Conservation (phyloP, 2,329 filamentous ascomycete genomes). For the Colletotrichum shisoi region DNA sequence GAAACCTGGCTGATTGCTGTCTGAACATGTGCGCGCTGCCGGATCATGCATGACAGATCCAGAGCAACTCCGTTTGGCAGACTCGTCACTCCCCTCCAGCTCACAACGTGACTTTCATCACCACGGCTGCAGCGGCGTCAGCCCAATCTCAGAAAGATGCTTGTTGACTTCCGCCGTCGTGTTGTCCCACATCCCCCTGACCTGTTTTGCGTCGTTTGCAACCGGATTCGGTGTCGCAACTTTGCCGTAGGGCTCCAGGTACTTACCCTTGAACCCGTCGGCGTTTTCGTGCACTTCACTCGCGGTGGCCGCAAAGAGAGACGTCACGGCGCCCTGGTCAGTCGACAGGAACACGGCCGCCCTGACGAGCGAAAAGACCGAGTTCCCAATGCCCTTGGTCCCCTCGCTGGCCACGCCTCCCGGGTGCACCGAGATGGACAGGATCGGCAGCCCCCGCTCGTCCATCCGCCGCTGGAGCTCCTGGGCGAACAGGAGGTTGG, state of each 20-base stretch:
- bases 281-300: slow-evolving; percentile 29
- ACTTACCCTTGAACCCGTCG: slow-evolving; percentile 39
- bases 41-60: not conserved
- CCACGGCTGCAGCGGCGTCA: slow-evolving; percentile 11
- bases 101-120: not conserved
- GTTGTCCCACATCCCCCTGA: slow-evolving; percentile 39
- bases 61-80: not conserved
- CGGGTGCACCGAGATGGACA: slow-evolving; percentile 40
- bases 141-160: slow-evolving; percentile 19
- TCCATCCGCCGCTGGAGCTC: slow-evolving; percentile 42
- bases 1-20: no score
- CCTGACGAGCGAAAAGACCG: slow-evolving; percentile 28
- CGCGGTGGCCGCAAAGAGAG: slow-evolving; percentile 41
- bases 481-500: slow-evolving; percentile 41
- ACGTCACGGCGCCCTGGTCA: slow-evolving; percentile 39
- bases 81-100: not conserved
- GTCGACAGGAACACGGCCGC: slow-evolving; percentile 21
- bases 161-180: slow-evolving; percentile 38
- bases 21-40: no score
- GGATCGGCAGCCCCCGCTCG: slow-evolving; percentile 32
- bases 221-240: slow-evolving; percentile 33
- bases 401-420: slow-evolving; percentile 38
- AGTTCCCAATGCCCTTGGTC: slow-evolving; percentile 13
- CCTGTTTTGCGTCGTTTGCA: slow-evolving; percentile 31
- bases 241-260: slow-evolving; percentile 39